Evolutionary conservation across 345 rosid genomes (phyloP), one percentile per base, ranked within the genome.

Genomic region (Ricinus communis): DNA sequence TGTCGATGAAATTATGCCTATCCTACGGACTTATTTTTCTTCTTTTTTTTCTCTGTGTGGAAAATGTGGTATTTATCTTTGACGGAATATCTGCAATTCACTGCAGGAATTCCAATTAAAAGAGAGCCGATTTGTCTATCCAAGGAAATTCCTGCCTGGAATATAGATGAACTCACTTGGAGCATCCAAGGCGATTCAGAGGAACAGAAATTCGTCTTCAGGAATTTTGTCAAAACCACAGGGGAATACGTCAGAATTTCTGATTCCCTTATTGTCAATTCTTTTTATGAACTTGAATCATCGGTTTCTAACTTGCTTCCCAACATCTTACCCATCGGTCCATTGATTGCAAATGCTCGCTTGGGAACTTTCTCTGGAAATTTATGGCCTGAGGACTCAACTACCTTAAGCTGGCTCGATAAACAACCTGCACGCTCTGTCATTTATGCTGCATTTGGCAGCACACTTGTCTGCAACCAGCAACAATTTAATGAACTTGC

Each of bases 401-500:
- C 80, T 45, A 76, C 80, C 73, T 66, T 68, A 60, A 36, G 47
- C 58, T 84, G 86, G 91, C 83, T 88, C 8, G 82, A 85, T 55
- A 61, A 80, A 19, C 84, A 65, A 43, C 69, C 79, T 8, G 18
- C 70, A 1, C 54, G 71, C 0, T 81, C 89, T 0, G 85, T 85
- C 24, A 72, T 87, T 9, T 84, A 88, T 61, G 77, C 75, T 33
- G 84, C 93, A 11, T 85, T 88, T 54, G 84, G 89, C 4, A 85
- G 85, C 71, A 0, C 66, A 3, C 56, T 55, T 1, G n/a, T 51
- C 24, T 25, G 77, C 11, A 71, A 67, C 33, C 75, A 73, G 11
- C 38, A 74, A 11, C 85, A 87, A 55, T 74, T 80, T 0, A 54
- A 74, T 0, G 88, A 85, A 67, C 62, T 88, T 0, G 84, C 87